Evolutionary conservation across 225 moss, liverwort and hornwort species (phyloP).

Genomic region (Pleurozium schreberi): DNA sequence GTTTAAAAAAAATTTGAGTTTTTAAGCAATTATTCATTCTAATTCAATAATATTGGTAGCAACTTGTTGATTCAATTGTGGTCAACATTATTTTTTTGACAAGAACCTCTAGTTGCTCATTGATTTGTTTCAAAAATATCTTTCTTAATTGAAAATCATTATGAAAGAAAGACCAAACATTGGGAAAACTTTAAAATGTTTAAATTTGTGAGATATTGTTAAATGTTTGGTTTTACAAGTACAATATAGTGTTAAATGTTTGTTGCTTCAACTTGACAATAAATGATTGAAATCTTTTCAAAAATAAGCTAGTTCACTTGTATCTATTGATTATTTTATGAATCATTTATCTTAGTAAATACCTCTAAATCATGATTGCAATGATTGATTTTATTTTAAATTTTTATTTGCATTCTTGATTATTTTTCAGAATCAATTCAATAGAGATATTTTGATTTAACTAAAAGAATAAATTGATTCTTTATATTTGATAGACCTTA

Average conservation of each 20-base stretch:
- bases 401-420: neutral
- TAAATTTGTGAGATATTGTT: neutral
- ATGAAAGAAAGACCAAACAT: neutral
- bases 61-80: too few relatives aligned
- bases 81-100: neutral
- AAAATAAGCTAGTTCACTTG: neutral
- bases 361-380: neutral
- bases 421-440: neutral
- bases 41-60: neutral
- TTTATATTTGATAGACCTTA: neutral
- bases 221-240: neutral
- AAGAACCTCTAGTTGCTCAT: neutral
- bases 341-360: neutral
- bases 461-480: neutral
- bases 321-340: neutral
- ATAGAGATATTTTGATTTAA: neutral
- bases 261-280: neutral
- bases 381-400: neutral
- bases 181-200: neutral
- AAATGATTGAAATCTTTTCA: neutral
- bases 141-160: neutral
- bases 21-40: neutral
- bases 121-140: neutral
- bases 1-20: neutral
- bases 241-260: neutral